Evolutionary conservation across 805 yeast species (phyloP).

Genomic region (Saturnispora mendoncae): DNA sequence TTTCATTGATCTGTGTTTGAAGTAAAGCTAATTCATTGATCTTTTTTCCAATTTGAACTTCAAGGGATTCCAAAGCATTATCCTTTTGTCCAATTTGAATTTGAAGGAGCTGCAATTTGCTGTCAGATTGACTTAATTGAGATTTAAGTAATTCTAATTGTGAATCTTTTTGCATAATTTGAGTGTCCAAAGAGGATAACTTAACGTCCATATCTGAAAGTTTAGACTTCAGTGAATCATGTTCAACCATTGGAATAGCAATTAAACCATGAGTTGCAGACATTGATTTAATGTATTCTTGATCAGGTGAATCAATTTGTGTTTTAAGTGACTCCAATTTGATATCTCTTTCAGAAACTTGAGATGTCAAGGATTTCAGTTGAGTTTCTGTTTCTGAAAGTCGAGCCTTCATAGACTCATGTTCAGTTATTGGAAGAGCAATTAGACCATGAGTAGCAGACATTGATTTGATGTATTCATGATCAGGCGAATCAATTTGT

Average conservation of each 20-base stretch:
- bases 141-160: neutral
- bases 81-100: no score
- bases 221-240: conserved; percentile 2
- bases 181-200: neutral
- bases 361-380: no score
- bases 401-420: neutral
- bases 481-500: conserved; percentile 14
- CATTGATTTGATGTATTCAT: conserved; percentile 15
- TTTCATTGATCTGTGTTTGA: no score
- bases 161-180: neutral
- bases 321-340: neutral
- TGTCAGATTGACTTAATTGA: no score
- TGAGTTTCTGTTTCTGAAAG: neutral
- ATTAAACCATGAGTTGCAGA: conserved; percentile 10
- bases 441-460: conserved; percentile 11
- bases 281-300: conserved; percentile 15
- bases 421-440: conserved; percentile 10
- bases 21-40: no score
- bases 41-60: no score
- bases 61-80: no score
- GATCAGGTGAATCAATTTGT: conserved; percentile 14
- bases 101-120: no score
- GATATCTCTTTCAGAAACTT: neutral
- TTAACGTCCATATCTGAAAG: neutral
- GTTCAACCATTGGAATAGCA: conserved; percentile 11